Conservation (phyloP, 345 rosid species). For the Euphorbia peplus region DNA sequence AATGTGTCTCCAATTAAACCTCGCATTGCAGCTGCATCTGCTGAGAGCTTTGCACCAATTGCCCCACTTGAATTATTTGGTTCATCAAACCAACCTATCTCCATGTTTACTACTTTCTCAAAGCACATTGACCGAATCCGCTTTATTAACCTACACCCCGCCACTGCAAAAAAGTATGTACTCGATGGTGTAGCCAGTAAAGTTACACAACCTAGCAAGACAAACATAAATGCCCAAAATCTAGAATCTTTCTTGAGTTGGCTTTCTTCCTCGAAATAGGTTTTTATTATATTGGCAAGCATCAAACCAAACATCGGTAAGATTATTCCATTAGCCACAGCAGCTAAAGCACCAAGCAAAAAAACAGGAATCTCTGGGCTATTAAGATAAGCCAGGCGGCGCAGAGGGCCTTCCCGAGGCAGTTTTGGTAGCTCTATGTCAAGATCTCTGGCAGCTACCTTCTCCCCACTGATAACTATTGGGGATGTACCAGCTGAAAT, state of each 20-base stretch:
- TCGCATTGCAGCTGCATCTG: constrained; percentile 13
- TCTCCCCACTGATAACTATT: background rate
- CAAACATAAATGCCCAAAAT: constrained; percentile 18
- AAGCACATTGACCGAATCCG: constrained; percentile 17
- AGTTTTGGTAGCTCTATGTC: background rate
- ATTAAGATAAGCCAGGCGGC: constrained; percentile 13
- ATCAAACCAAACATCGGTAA: constrained; percentile 13
- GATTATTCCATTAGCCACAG: constrained; percentile 4
- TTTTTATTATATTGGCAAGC: constrained; percentile 12
- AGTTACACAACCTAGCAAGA: background rate
- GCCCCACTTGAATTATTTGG: constrained; percentile 5
- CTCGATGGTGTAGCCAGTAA: background rate
- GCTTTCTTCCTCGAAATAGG: constrained; percentile 1
- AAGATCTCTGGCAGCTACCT: background rate
- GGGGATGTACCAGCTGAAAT: background rate
- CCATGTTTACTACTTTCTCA: constrained; percentile 16
- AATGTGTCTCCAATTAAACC: constrained; percentile 13
- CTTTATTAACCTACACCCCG: constrained; percentile 14
- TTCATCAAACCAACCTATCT: constrained; percentile 17
- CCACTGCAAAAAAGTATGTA: constrained; percentile 8
- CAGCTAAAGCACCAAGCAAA: constrained; percentile 4
- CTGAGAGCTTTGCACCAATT: constrained; percentile 14
- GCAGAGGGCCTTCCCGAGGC: constrained; percentile 4
- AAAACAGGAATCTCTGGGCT: constrained; percentile 10
- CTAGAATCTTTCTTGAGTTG: background rate